These are phyloP conservation scores for Phoma sp. DNA, from an alignment of 2,329 filamentous ascomycete genomes.

Conservation along the genomic window DNA sequence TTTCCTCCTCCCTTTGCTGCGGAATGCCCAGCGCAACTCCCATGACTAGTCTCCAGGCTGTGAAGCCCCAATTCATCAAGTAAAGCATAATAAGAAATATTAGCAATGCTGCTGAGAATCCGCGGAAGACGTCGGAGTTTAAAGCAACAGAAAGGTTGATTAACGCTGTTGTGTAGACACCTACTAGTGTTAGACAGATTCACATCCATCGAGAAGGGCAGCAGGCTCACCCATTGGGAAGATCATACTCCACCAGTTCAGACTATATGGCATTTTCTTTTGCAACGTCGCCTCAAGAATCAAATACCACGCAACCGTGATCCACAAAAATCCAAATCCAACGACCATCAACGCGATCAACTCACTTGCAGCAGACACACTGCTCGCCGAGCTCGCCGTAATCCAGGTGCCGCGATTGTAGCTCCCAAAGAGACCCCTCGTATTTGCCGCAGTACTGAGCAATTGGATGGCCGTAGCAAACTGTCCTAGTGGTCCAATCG, in stretches of 20 bases:
- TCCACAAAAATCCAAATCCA: slow-evolving; percentile 25
- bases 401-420: slow-evolving; percentile 24
- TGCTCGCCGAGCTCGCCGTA: slow-evolving; percentile 19
- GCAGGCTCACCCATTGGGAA: slow-evolving; percentile 25
- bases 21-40: slow-evolving; percentile 23
- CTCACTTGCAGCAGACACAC: slow-evolving; percentile 15
- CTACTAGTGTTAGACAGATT: no score
- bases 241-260: slow-evolving; percentile 29
- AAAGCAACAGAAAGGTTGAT: slow-evolving; percentile 24
- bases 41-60: slow-evolving; percentile 17
- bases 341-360: slow-evolving; percentile 21
- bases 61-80: slow-evolving; percentile 26
- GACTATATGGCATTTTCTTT: slow-evolving; percentile 20
- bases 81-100: slow-evolving; percentile 24
- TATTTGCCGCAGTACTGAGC: slow-evolving; percentile 21
- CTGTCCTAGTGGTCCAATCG: slow-evolving; percentile 26
- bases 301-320: slow-evolving; percentile 24
- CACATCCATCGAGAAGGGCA: background rate
- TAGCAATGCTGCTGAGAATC: slow-evolving; percentile 18
- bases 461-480: slow-evolving; percentile 28
- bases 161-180: slow-evolving; percentile 23
- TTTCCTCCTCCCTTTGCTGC: slow-evolving; percentile 25
- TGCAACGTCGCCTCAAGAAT: slow-evolving; percentile 20
- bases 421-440: slow-evolving; percentile 17
- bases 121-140: slow-evolving; percentile 25